A percentile compares a stretch with the other conserved stretches of the same genome.
These are phyloP conservation scores for Penicillium cosmopolitanum DNA, from an alignment of 495 filamentous ascomycete species.

Conservation along the genomic window DNA sequence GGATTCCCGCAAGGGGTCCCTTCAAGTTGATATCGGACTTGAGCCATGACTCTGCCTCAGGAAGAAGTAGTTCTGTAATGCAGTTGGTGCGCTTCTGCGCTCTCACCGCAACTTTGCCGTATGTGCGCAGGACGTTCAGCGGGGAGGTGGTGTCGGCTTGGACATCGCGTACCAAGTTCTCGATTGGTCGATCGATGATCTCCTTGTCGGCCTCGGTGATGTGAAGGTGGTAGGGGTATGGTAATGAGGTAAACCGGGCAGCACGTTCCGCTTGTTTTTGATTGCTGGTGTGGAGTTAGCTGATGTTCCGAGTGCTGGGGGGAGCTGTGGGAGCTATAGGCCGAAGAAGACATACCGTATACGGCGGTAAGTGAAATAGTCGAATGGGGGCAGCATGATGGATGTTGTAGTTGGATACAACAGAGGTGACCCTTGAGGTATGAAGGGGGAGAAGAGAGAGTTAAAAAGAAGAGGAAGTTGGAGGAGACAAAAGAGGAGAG, in stretches of 20 bases:
- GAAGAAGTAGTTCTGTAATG: slow-evolving; percentile 85
- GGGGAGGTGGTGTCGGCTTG: slow-evolving; percentile 67
- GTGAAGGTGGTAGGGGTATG: slow-evolving; percentile 63
- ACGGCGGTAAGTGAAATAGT: slow-evolving; percentile 60
- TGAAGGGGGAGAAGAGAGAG: neutral
- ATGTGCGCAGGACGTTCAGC: slow-evolving; percentile 79
- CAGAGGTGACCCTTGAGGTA: neutral
- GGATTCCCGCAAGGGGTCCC: slow-evolving; percentile 88
- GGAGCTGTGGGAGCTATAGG: neutral
- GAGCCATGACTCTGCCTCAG: slow-evolving; percentile 79
- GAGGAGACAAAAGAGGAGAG: neutral
- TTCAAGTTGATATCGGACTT: slow-evolving; percentile 70
- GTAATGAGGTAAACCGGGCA: slow-evolving; percentile 67
- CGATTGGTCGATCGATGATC: slow-evolving; percentile 75
- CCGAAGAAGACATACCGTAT: slow-evolving; percentile 45
- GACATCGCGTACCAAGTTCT: slow-evolving; percentile 76
- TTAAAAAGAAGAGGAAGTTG: neutral
- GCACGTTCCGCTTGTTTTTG: slow-evolving; percentile 79
- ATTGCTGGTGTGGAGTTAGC: slow-evolving; percentile 54
- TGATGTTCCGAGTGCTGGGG: neutral
- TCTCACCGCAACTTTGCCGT: slow-evolving; percentile 83
- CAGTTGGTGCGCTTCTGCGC: slow-evolving; percentile 91
- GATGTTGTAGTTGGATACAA: neutral
- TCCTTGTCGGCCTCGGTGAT: slow-evolving; percentile 63
- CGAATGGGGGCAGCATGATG: slow-evolving; percentile 60